phyloP scores from a whole-genome alignment of 805 yeast species.

The Wickerhamiella occidentalis region DNA sequence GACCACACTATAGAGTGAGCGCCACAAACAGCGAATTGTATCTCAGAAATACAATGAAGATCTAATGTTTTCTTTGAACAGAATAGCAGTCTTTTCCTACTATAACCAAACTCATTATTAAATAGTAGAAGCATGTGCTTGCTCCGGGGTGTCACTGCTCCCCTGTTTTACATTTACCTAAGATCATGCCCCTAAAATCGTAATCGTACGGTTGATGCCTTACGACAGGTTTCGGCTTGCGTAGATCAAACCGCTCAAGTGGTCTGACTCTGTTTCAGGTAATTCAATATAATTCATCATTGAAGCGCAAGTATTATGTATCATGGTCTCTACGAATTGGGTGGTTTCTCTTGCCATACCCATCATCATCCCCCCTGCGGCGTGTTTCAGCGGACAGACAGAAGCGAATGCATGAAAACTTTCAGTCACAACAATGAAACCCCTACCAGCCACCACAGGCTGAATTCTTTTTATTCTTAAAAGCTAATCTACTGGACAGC shows the following conservation, averaged over 20 bases:
- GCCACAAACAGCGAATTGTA: too few species aligned
- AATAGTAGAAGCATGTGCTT: neutral
- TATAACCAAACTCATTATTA: too few species aligned
- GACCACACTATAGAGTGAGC: too few species aligned
- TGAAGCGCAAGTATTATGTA: neutral
- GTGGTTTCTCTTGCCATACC: neutral
- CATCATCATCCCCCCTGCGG: neutral
- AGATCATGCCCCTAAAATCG: neutral
- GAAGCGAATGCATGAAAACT: neutral
- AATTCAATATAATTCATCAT: neutral
- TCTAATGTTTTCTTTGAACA: too few species aligned
- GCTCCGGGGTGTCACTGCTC: neutral
- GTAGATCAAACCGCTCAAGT: neutral
- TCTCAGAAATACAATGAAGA: too few species aligned
- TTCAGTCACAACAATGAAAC: neutral
- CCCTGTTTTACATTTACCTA: neutral
- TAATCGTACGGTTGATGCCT: neutral
- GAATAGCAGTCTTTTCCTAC: too few species aligned
- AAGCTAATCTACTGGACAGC: neutral
- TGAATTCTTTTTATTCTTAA: neutral
- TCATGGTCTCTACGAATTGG: neutral
- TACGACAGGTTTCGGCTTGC: neutral
- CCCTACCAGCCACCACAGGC: neutral
- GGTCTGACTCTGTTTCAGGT: conserved; percentile 1
- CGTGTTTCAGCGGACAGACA: neutral